phyloP scores from a whole-genome alignment of 139 green algal genomes.

The Pleodorina starrii region DNA sequence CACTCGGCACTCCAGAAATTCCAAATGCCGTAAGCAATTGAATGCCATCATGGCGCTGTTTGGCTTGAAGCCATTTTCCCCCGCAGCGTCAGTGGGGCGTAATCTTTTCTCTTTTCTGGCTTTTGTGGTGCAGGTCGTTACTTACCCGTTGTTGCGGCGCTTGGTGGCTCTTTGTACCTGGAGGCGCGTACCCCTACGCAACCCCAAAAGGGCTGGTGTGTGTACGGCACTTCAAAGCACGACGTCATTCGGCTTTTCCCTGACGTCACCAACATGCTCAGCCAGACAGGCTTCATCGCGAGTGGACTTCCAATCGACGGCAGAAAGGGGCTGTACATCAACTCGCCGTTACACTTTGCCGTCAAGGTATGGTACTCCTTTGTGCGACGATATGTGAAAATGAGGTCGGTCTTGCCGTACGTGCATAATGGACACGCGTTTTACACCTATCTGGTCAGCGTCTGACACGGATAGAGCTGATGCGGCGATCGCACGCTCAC shows the following conservation, averaged over 20 bases:
- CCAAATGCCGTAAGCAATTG: too few relatives aligned
- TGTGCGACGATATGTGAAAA: too few relatives aligned
- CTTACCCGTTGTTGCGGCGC: conserved; percentile 79
- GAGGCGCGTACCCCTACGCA: conserved; percentile 55
- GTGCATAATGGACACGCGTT: too few relatives aligned
- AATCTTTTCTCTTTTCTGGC: neutral
- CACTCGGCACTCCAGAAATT: too few relatives aligned
- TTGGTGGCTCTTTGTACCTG: conserved; percentile 81
- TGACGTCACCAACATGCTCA: conserved; percentile 62
- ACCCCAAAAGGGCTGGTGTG: neutral
- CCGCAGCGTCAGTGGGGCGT: too few relatives aligned
- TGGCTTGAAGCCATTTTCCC: too few relatives aligned
- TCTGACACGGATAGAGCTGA: too few relatives aligned
- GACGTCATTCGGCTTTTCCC: conserved; percentile 80
- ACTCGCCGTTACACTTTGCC: conserved; percentile 45
- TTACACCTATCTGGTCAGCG: too few relatives aligned
- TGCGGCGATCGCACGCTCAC: too few relatives aligned
- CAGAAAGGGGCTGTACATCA: neutral
- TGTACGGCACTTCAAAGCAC: conserved; percentile 68
- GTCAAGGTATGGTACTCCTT: conserved; percentile 56
- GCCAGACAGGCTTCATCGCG: conserved; percentile 80
- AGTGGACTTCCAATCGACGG: conserved; percentile 58
- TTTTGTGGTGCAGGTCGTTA: conserved; percentile 74
- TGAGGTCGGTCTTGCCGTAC: too few relatives aligned
- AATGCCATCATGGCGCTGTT: too few relatives aligned